Percentiles rank a stretch among this genome's conserved stretches.
Conservation (phyloP, 2,329 filamentous ascomycete species). For the Samsoniella hepiali region DNA sequence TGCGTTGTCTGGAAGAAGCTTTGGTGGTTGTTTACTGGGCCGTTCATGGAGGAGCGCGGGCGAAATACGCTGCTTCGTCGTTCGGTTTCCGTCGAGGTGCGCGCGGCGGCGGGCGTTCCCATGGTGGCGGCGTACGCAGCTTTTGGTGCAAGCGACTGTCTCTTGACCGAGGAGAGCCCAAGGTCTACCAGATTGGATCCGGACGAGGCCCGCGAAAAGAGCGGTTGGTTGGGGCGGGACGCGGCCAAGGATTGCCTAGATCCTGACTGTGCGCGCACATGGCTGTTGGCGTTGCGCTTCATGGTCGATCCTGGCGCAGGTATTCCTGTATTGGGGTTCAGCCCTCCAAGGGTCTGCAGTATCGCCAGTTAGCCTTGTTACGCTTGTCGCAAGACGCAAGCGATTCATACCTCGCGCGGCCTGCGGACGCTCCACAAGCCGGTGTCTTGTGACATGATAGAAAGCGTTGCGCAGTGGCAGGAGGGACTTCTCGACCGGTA, state of each 20-base stretch:
- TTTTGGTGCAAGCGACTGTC: conserved; percentile 76
- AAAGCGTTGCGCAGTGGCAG: not conserved
- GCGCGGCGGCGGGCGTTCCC: conserved; percentile 51
- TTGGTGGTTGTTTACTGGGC: conserved; percentile 69
- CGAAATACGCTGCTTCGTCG: conserved; percentile 82
- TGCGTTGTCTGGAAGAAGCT: conserved; percentile 93
- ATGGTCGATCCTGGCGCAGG: conserved; percentile 90
- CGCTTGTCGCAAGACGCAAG: not conserved
- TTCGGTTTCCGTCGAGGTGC: conserved; percentile 52
- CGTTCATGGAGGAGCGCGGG: conserved; percentile 63
- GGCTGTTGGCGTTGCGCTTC: conserved; percentile 74
- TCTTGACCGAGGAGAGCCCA: conserved; percentile 79
- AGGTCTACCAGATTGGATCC: conserved; percentile 76
- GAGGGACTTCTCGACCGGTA: not conserved
- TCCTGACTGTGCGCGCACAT: conserved; percentile 78
- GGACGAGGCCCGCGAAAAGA: conserved; percentile 81
- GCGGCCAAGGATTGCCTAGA: conserved; percentile 83
- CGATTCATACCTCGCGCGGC: conserved; percentile 70
- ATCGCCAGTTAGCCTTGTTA: conserved; percentile 12
- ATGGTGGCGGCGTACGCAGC: conserved; percentile 41
- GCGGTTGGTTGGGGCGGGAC: conserved; percentile 77
- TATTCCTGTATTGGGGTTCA: conserved; percentile 79
- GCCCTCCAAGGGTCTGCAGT: conserved; percentile 74
- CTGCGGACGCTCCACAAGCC: conserved; percentile 89
- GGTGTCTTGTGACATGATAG: conserved; percentile 76